Base-by-base conservation (phyloP, 164 flowering plant genomes). In the Tinospora cordifolia region DNA sequence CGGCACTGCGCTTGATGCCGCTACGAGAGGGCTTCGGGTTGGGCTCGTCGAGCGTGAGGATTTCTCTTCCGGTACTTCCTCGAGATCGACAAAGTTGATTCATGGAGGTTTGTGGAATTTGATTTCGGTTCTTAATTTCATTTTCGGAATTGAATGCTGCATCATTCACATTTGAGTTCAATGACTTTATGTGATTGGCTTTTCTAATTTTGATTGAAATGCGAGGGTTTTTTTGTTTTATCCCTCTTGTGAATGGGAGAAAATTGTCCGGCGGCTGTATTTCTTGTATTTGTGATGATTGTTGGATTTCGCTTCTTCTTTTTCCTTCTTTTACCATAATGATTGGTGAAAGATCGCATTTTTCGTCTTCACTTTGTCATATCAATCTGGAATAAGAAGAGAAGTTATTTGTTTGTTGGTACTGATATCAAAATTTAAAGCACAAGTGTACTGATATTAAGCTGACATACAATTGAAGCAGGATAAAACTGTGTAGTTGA, bases 41-140 rank as follows among this genome's bases (percentile, higher is more conserved):
- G 99, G 99, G 9, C 90, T 95, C n/a, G 94, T 95, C 2, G 99
- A 95, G 82, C 72, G 99, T 3, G 98, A 95, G 71, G 99, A 95
- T 71, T 95, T 95, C 82, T 76, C 99, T 6, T 86, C 96, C 2
- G 99, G 98, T 14, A 92, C 98, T 0, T 92, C 98, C 22, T 95
- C 98, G 0, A 75, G 98, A 73, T 95, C 99, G 13, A 92, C 96
- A 19, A 95, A 95, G 79, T 81, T 92, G 54, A 82, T 95, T 76
- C 98, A 95, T 74, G 99, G 98, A 87, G 98, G 98, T 89, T 68
- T 3, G 49, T 72, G 22, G 30, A 13, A 62, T 30, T 40, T 30
- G 36, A 30, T 30, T 30, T 30, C 36, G 36, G 38, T 60, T 27
- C 24, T 15, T 39, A 0, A 11, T 64, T 17, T 24, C 6, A 40